Evolutionary conservation across 2,329 filamentous ascomycete genomes (phyloP).

Genomic region (Pseudogymnoascus sp.): DNA sequence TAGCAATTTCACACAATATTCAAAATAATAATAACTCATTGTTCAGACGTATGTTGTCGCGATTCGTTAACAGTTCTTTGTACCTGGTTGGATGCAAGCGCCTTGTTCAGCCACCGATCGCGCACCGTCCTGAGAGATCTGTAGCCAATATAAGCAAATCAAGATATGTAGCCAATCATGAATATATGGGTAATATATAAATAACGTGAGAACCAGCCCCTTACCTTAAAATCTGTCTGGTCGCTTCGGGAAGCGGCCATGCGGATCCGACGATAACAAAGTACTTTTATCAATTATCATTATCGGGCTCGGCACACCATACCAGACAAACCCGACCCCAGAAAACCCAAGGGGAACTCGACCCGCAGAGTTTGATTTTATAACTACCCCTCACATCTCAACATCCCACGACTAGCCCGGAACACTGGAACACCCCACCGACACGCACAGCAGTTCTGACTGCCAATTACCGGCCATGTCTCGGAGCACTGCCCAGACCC

Average conservation of each 20-base stretch:
- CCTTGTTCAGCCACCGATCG: background rate
- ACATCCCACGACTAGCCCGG: constrained; percentile 6
- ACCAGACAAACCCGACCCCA: constrained; percentile 6
- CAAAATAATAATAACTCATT: background rate
- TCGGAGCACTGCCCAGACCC: constrained; percentile 10
- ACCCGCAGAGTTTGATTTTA: constrained; percentile 8
- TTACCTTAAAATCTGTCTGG: constrained; percentile 25
- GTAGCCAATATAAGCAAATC: background rate
- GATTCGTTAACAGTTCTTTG: background rate
- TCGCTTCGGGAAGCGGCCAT: constrained; percentile 35
- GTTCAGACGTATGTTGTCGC: background rate
- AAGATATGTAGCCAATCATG: constrained; percentile 3
- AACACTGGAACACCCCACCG: background rate
- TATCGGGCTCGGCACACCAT: constrained; percentile 9
- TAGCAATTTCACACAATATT: background rate
- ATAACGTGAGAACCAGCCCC: background rate
- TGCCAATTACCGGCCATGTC: constrained; percentile 12
- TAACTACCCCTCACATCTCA: constrained; percentile 5
- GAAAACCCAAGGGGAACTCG: background rate
- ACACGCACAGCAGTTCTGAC: background rate
- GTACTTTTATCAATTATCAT: constrained; percentile 10
- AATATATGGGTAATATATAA: background rate
- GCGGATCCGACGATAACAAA: constrained; percentile 6
- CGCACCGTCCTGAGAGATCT: background rate
- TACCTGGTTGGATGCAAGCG: background rate